Percentiles rank a stretch among this genome's conserved stretches.
Evolutionary conservation across 2,329 filamentous ascomycete genomes (phyloP).

Genomic region (Exophiala mesophila): DNA sequence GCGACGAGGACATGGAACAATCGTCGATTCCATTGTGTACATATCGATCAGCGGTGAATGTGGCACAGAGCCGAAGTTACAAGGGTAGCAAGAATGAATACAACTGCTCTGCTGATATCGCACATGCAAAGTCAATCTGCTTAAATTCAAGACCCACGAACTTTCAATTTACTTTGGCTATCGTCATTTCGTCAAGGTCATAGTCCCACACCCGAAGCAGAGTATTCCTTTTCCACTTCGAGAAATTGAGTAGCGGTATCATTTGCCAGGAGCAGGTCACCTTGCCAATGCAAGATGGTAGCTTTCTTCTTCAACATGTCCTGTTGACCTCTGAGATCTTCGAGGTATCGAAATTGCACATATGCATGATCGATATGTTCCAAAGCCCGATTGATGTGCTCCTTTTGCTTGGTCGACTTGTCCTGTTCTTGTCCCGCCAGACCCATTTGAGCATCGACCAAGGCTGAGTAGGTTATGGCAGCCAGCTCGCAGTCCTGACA

Average conservation of each 20-base stretch:
- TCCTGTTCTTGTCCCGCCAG: slow-evolving; percentile 55
- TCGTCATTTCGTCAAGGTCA: neutral
- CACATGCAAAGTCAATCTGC: too few species aligned
- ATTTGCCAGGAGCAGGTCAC: slow-evolving; percentile 59
- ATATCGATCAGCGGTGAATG: slow-evolving; percentile 11
- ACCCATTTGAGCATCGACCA: slow-evolving; percentile 76
- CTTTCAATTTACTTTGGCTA: too few species aligned
- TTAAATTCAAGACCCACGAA: too few species aligned
- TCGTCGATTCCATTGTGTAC: slow-evolving; percentile 8
- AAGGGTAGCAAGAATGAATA: too few species aligned
- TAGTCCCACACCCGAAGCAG: slow-evolving; percentile 13
- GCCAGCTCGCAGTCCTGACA: slow-evolving; percentile 58
- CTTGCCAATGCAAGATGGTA: slow-evolving; percentile 65
- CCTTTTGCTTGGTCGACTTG: slow-evolving; percentile 42
- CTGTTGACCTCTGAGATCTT: slow-evolving; percentile 66
- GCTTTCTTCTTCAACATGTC: slow-evolving; percentile 80
- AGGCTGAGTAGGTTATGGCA: slow-evolving; percentile 62
- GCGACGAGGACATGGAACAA: neutral
- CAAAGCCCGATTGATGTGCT: slow-evolving; percentile 55
- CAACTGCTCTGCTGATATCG: too few species aligned
- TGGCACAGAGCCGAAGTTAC: too few species aligned
- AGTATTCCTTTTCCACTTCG: slow-evolving; percentile 48
- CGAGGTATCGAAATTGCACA: slow-evolving; percentile 59
- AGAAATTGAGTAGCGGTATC: slow-evolving; percentile 61
- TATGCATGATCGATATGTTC: slow-evolving; percentile 60